Conservation (phyloP, 148 eudicot species). For the Spergularia marina region DNA sequence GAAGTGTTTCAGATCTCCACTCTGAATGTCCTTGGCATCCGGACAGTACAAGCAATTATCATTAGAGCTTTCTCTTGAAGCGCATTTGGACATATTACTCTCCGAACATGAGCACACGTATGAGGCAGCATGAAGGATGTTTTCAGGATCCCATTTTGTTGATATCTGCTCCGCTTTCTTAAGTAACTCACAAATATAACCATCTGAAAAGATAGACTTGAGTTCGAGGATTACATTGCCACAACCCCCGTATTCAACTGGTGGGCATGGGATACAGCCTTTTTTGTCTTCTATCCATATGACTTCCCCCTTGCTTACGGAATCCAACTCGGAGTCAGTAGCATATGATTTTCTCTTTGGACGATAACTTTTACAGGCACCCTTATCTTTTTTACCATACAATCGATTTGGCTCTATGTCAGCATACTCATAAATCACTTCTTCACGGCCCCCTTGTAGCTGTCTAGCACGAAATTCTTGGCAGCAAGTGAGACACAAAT, state of each 20-base stretch:
- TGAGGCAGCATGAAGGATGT: slow-evolving; percentile 12
- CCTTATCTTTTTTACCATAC: slow-evolving; percentile 28
- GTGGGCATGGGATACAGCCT: slow-evolving; percentile 53
- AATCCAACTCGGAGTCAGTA: too few relatives aligned
- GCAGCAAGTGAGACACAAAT: slow-evolving; percentile 59
- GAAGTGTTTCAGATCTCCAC: slow-evolving; percentile 43
- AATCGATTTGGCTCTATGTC: slow-evolving; percentile 34
- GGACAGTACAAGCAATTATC: slow-evolving; percentile 51
- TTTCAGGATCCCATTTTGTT: neutral
- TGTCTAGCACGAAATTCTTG: slow-evolving; percentile 45
- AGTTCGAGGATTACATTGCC: slow-evolving; percentile 41
- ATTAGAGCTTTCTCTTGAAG: slow-evolving; percentile 34
- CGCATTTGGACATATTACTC: slow-evolving; percentile 30
- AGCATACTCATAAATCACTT: slow-evolving; percentile 30
- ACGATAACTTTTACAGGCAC: too few relatives aligned
- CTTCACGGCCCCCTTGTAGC: slow-evolving; percentile 34
- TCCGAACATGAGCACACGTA: slow-evolving; percentile 32
- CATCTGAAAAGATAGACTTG: slow-evolving; percentile 28
- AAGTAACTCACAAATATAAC: slow-evolving; percentile 37
- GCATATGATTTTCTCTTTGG: too few relatives aligned
- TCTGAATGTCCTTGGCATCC: slow-evolving; percentile 34
- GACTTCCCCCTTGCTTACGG: neutral
- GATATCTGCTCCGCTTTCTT: slow-evolving; percentile 38
- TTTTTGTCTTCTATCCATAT: slow-evolving; percentile 45
- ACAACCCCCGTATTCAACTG: slow-evolving; percentile 44